Base-by-base conservation (phyloP, 1,139 yeast genomes). In the Kurtzmaniella quercitrusa region DNA sequence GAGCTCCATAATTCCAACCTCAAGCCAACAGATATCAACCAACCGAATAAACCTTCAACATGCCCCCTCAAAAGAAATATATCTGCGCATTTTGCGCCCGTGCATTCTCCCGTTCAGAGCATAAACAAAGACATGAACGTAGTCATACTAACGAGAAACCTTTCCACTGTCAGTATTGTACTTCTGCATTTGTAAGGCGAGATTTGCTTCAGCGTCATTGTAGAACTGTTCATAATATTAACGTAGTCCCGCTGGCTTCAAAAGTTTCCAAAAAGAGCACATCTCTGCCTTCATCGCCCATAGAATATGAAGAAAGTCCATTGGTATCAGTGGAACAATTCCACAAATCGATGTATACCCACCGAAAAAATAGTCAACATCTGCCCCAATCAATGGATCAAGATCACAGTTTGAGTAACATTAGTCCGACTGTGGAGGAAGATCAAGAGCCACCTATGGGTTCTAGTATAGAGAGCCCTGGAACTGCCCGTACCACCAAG, bases 91-190 rank as follows among this genome's bases (percentile, higher is more conserved):
- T 81, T 58, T 87, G 95, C 56, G 88, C 90, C 37, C 70, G 90
- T 53, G 86, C 90, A 1, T 87, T 87, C 58, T 82, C 91, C 8
- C 68, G 95, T 40, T 80, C 88, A 19, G 95, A 87, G 57, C 95
- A 87, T 60, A 80, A 85, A 56, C 81, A 85, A 45, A 77, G 95
- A 41, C 95, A 87, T 57, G 95, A 87, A 58, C 66, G 94, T 33
- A 83, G 91, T 2, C 95, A 87, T 57, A 85, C 93, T 18, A 86
- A 86, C 55, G 90, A 85, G 53, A 82, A 87, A 51, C 94, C 94
- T 0, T 86, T 84, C 63, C 85, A 82, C 50, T 86, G 95, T 54
- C 69, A 78, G 37, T 75, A 81, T 41, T 86, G 94, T 55, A 75
- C 83, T 2, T 77, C 85, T 38, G 79, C 85, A 2, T 86, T 86